Evolutionary conservation across 306 rosid genomes (phyloP).

Genomic region (Glycine tomentella): DNA sequence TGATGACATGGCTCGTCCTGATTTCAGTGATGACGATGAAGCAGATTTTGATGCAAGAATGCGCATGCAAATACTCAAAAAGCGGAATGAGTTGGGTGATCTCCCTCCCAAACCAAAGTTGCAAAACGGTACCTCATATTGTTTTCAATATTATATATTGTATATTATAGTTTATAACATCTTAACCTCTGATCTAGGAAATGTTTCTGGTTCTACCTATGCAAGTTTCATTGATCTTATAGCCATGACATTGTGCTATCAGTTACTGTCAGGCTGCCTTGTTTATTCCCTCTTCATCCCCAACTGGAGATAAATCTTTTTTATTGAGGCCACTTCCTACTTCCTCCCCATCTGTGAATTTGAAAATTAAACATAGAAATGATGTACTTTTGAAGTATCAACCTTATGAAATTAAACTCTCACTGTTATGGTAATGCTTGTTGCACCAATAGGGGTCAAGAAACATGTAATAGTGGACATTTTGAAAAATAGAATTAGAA

Average conservation of each 20-base stretch:
- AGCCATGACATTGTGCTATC: constrained; percentile 27
- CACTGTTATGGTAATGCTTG: constrained; percentile 26
- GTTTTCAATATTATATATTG: constrained; percentile 28
- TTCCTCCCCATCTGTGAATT: neutral
- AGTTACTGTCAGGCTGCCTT: constrained; percentile 13
- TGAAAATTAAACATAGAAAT: constrained; percentile 28
- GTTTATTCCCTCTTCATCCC: constrained; percentile 11
- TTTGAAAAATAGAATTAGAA: constrained; percentile 29
- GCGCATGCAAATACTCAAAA: constrained; percentile 86
- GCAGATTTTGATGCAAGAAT: constrained; percentile 87
- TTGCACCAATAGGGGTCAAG: constrained; percentile 5
- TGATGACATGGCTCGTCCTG: constrained; percentile 47
- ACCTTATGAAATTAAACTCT: constrained; percentile 32
- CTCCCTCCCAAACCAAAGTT: constrained; percentile 66
- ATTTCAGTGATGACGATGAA: constrained; percentile 67
- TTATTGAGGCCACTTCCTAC: constrained; percentile 22
- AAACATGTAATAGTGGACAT: constrained; percentile 32
- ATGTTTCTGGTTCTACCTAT: constrained; percentile 30
- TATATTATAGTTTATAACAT: constrained; percentile 29
- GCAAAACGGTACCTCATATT: constrained; percentile 60
- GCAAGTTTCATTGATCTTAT: constrained; percentile 22
- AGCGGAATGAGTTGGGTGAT: constrained; percentile 78
- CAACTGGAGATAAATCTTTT: constrained; percentile 10
- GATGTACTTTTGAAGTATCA: constrained; percentile 12
- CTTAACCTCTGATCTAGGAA: constrained; percentile 38